phyloP scores from a whole-genome alignment of 352 stramenopile genomes.

The Elongisporangium prolatum region DNA sequence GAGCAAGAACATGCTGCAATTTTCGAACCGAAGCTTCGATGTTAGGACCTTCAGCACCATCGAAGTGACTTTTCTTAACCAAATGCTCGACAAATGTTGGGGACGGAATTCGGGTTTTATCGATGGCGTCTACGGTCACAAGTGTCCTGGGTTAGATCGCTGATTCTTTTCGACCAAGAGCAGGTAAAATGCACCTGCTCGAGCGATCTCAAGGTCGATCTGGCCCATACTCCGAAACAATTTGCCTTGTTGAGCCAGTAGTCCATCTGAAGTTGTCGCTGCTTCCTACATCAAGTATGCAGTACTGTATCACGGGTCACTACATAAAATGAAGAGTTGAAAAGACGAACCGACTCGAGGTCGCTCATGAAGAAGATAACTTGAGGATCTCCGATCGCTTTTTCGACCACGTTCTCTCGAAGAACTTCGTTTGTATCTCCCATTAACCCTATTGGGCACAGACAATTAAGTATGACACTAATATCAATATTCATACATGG shows the following conservation, averaged over 20 bases:
- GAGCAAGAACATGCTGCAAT: neutral
- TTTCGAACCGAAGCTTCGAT: constrained; percentile 1
- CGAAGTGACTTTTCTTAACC: neutral
- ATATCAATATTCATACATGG: neutral
- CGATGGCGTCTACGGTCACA: neutral
- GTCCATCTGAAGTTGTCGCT: constrained; percentile 37
- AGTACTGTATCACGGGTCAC: neutral
- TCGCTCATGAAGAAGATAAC: constrained; percentile 80
- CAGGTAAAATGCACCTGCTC: constrained; percentile 8
- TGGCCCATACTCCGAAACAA: constrained; percentile 33
- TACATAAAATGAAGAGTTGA: neutral
- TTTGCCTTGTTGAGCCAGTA: constrained; percentile 45
- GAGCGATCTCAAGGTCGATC: constrained; percentile 34
- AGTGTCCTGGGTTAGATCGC: neutral
- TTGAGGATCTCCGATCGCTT: constrained; percentile 58
- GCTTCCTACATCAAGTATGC: constrained; percentile 16
- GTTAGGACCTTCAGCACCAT: neutral
- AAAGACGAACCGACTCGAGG: constrained; percentile 36
- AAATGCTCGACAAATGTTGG: neutral
- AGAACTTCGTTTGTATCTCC: constrained; percentile 35
- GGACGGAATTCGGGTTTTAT: neutral
- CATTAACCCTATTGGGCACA: constrained; percentile 56
- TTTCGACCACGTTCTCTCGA: constrained; percentile 36
- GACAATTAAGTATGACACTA: too few relatives aligned
- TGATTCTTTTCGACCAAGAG: too few relatives aligned